These are phyloP conservation scores for Diaporthe sp. DNA, from an alignment of 2,329 filamentous ascomycete species.

Conservation along the genomic window DNA sequence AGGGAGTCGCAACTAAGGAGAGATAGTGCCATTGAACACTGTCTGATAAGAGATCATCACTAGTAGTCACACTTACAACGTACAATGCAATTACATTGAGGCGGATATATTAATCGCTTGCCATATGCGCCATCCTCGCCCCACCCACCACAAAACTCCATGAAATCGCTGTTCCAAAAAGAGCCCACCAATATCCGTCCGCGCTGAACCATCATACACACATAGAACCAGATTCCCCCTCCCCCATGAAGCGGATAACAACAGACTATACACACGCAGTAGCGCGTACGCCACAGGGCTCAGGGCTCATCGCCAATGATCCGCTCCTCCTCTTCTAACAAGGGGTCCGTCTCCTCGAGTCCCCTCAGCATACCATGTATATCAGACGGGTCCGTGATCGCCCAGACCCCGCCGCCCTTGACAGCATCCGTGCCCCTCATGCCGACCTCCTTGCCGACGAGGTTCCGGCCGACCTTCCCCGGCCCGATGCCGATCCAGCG, in stretches of 20 bases:
- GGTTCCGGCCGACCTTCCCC: conserved; percentile 91
- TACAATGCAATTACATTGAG: not conserved
- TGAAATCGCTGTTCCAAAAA: not conserved
- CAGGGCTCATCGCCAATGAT: conserved; percentile 40
- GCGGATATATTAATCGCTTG: conserved; percentile 16
- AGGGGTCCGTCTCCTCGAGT: conserved; percentile 73
- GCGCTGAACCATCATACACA: conserved; percentile 1
- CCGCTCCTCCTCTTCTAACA: conserved; percentile 63
- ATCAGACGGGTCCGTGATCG: conserved; percentile 84
- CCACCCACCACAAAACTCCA: conserved; percentile 2
- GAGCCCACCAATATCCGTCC: not conserved
- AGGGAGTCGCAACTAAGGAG: too few relatives aligned
- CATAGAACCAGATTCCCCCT: not conserved
- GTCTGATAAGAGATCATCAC: too few relatives aligned
- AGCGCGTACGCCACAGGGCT: not conserved
- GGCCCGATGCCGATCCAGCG: conserved; percentile 94
- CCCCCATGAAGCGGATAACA: not conserved
- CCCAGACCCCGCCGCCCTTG: conserved; percentile 94
- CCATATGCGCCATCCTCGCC: conserved; percentile 16
- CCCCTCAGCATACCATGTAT: conserved; percentile 77
- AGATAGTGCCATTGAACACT: too few relatives aligned
- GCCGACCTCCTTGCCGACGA: conserved; percentile 95
- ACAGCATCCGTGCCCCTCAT: conserved; percentile 83
- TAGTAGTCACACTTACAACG: not conserved
- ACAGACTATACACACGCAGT: not conserved